Evolutionary conservation across 495 filamentous ascomycete species (phyloP).

Genomic region (Penicillium canariense): DNA sequence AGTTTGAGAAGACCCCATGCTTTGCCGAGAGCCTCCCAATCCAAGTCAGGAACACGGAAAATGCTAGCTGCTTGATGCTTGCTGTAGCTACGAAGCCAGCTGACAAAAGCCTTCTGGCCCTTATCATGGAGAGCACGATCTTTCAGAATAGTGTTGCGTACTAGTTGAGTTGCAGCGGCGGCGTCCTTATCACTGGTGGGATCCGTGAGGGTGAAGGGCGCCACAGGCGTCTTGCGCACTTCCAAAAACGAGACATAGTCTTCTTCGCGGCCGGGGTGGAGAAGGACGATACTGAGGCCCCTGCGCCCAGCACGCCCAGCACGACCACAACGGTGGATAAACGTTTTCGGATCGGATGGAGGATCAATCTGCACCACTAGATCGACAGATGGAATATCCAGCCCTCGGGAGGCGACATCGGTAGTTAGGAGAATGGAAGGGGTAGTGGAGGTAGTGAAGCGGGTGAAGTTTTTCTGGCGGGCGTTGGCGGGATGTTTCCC

Average conservation of each 20-base stretch:
- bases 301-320: constrained; percentile 85
- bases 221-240: constrained; percentile 84
- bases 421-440: constrained; percentile 85
- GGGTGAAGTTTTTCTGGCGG: constrained; percentile 75
- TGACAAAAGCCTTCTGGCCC: constrained; percentile 85
- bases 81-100: constrained; percentile 84
- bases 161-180: constrained; percentile 44
- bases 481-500: constrained; percentile 82
- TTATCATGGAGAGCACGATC: constrained; percentile 89
- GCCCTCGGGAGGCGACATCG: constrained; percentile 79
- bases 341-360: constrained; percentile 88
- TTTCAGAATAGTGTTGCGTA: constrained; percentile 58
- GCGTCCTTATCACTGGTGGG: constrained; percentile 56
- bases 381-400: constrained; percentile 94
- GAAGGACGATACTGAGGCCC: constrained; percentile 79
- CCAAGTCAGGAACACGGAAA: constrained; percentile 76
- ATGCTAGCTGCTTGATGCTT: constrained; percentile 91
- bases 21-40: constrained; percentile 77
- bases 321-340: constrained; percentile 91
- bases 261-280: constrained; percentile 79
- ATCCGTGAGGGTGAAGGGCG: constrained; percentile 54
- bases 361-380: constrained; percentile 91
- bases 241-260: constrained; percentile 87
- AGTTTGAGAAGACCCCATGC: constrained; percentile 82
- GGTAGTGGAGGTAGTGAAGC: constrained; percentile 62